Percentiles rank a stretch among this genome's conserved stretches.
Conservation (phyloP, 495 filamentous ascomycete genomes). For the Penicillium maclennaniae region DNA sequence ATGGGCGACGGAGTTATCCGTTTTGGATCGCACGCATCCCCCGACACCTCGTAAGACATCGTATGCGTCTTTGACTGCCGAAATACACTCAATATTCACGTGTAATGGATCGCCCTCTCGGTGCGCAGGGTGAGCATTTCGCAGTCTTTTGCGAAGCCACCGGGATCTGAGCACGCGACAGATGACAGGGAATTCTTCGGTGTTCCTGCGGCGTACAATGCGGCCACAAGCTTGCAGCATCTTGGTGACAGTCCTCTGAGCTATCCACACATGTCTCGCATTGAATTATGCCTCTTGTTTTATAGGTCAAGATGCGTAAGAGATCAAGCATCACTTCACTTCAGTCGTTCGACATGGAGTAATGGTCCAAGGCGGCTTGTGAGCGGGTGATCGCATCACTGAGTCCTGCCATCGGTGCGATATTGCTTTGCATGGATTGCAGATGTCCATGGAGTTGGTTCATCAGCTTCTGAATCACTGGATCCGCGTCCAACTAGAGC, state of each 20-base stretch:
- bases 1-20: neutral
- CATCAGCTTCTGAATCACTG: constrained; percentile 31
- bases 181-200: neutral
- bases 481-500: constrained; percentile 38
- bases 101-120: neutral
- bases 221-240: neutral
- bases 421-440: constrained; percentile 54
- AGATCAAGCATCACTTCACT: neutral
- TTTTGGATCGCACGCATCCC: neutral
- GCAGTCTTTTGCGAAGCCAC: constrained; percentile 2
- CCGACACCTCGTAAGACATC: neutral
- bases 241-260: neutral
- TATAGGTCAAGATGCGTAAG: neutral
- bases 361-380: constrained; percentile 48
- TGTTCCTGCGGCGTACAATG: neutral
- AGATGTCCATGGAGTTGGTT: constrained; percentile 53
- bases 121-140: neutral
- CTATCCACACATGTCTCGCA: neutral
- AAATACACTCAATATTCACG: constrained; percentile 1
- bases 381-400: constrained; percentile 48
- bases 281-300: neutral
- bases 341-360: constrained; percentile 38
- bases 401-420: constrained; percentile 48
- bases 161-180: constrained; percentile 13
- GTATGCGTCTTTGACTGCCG: neutral